Evolutionary conservation across 2,329 filamentous ascomycete species (phyloP).

Genomic region (Apiospora phragmitis): DNA sequence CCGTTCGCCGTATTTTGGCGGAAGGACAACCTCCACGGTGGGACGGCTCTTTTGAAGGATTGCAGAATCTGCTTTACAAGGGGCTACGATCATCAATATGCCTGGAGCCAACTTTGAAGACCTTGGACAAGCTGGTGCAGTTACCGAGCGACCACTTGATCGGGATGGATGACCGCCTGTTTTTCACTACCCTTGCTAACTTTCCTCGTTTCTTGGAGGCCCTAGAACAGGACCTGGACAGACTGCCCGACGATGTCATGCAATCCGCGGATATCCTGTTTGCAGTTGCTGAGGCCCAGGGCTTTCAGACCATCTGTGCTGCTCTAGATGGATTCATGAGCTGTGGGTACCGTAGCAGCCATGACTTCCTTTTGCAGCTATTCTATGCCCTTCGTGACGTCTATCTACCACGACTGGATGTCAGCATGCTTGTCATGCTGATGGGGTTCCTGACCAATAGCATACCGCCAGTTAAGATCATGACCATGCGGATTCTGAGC

Average conservation of each 20-base stretch:
- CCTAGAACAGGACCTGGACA: conserved; percentile 63
- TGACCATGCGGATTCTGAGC: conserved; percentile 88
- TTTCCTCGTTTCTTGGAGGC: conserved; percentile 81
- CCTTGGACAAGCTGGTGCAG: conserved; percentile 75
- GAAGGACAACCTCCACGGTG: conserved; percentile 82
- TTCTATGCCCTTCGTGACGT: conserved; percentile 72
- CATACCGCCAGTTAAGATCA: conserved; percentile 84
- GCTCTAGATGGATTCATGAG: conserved; percentile 71
- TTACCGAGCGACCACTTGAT: conserved; percentile 79
- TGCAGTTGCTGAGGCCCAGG: conserved; percentile 71
- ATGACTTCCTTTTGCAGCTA: conserved; percentile 75
- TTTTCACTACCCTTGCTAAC: conserved; percentile 90
- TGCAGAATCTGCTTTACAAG: conserved; percentile 87
- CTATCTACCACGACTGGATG: conserved; percentile 82
- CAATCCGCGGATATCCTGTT: conserved; percentile 70
- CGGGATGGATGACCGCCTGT: conserved; percentile 77
- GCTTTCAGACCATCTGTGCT: conserved; percentile 64
- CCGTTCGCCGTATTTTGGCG: conserved; percentile 68
- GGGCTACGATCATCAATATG: conserved; percentile 85
- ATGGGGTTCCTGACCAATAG: conserved; percentile 91
- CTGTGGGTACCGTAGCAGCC: conserved; percentile 64
- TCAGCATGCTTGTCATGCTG: conserved; percentile 82
- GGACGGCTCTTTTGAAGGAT: conserved; percentile 85
- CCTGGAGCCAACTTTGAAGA: conserved; percentile 73
- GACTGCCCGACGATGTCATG: conserved; percentile 55